Evolutionary conservation across 2,329 filamentous ascomycete species (phyloP), one percentile per base, ranked within the genome.

Genomic region (Epichloe amarillans): DNA sequence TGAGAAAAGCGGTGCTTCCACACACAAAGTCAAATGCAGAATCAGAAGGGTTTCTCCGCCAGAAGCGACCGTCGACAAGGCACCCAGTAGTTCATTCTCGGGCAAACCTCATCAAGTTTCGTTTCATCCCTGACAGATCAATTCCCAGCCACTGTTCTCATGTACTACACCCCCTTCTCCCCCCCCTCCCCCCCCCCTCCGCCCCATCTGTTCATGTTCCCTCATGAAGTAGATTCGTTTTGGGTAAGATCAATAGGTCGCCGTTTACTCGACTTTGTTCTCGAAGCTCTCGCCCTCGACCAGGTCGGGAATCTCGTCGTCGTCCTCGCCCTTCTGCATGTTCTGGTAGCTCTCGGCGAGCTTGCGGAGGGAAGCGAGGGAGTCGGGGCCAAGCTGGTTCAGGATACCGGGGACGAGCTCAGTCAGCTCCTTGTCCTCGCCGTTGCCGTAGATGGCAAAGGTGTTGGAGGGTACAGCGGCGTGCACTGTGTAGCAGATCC

Each of bases 391-490:
- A 57, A 98, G 88, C 79, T 98, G 93, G 85, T 97, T 98, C 58
- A 98, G 87, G 75, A 98, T 98, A 59, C 93, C 93, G 64, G 93
- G 93, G 60, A 98, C 93, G 64, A 98, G 89, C 79, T 98, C 93
- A 56, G 93, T 98, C 61, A 98, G 87, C 78, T 98, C 93, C 83
- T 98, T 98, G 76, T 98, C 93, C 77, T 98, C 93, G 60, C 91
- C 93, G 71, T 88, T 84, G 63, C 93, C 93, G 79, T 97, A 98
- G 78, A 98, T 94, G 74, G 93, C 93, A 72, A 97, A 98, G 71
- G 93, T 98, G 84, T 98, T 98, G 73, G 90, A 83, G 64, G 91
- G 89, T 62, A 97, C 90, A 56, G 93, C 88, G 59, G 91, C 93
- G 76, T 98, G 93, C 60, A 98, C 93, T 98, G 50, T 37, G 52